Evolutionary conservation across 352 stramenopile genomes (phyloP), one percentile per base, ranked within the genome.

Genomic region (Phytopythium kandeliae): DNA sequence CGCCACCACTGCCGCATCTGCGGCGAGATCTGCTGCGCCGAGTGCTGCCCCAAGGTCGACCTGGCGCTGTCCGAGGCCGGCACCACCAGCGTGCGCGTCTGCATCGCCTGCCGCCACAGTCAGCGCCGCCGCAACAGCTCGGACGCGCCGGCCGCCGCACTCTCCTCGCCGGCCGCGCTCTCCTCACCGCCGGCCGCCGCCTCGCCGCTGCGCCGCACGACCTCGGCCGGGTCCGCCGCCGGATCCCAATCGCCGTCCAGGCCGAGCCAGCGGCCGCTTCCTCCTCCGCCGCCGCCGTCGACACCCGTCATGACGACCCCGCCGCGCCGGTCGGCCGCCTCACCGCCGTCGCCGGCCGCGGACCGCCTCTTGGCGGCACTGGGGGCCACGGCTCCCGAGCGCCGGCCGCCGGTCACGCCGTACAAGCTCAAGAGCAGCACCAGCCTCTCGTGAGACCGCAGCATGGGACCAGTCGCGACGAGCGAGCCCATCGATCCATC

Each of bases 1-100:
- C 80, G 80, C 28, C 80, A 91, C 60, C 80, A 91, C 49, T 91
- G 80, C 51, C 80, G 80, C 22, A 56, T 91, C 19, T 91, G 80
- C 26, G 80, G 80, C 37, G 80, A 92, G 62, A 57, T 92, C 53
- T 86, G 75, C 48, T 92, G 80, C 52, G 79, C 76, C 3, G 75
- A 85, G 31, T 92, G 80, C 56, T 87, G 69, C 3, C 80, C 80
- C n/a, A 92, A 92, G 50, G 84, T 89, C 65, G 80, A 88, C 51
- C 69, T 92, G 21, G 74, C 70, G 33, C 71, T 91, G 19, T 75
- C 78, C 1, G 73, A 83, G 28, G 65, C 82, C 1, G 71, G 75
- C 16, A 68, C 63, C 25, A 85, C 75, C 28, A 82, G 71, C 53
- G 76, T 90, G 15, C 76, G 79, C 45, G 75, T 90, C n/a, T 90